These are phyloP conservation scores for Cocos nucifera DNA, from an alignment of 176 grass and related monocot species.

Conservation along the genomic window DNA sequence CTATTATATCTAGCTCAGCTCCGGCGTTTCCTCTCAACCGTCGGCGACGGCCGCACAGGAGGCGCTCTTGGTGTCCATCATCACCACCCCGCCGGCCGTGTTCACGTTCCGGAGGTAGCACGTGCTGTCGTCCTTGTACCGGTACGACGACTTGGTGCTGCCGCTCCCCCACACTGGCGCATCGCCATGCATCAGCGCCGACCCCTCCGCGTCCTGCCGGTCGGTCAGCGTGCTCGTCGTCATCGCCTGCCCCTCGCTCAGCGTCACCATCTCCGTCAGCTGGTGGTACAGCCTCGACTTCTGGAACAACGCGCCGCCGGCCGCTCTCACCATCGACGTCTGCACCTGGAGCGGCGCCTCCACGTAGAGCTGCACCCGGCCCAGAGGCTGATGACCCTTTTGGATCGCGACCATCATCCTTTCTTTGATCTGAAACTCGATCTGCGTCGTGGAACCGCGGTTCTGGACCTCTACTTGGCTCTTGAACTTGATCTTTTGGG, in stretches of 20 bases:
- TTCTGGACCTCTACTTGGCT: conserved; percentile 15
- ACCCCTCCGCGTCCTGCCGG: conserved; percentile 14
- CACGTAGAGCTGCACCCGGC: neutral
- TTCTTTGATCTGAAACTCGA: neutral
- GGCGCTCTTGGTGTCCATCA: conserved; percentile 2
- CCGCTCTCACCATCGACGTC: neutral
- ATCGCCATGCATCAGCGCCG: neutral
- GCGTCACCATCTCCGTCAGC: neutral
- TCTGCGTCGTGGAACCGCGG: neutral
- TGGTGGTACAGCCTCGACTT: conserved; percentile 8
- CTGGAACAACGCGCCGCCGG: neutral
- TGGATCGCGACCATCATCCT: conserved; percentile 7
- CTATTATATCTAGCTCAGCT: too few species aligned
- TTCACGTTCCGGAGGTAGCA: conserved; percentile 11
- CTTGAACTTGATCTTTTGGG: conserved; percentile 9
- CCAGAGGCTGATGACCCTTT: neutral
- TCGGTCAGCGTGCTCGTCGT: conserved; percentile 15
- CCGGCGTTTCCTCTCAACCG: too few species aligned
- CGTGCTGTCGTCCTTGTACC: conserved; percentile 6
- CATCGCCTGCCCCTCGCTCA: conserved; percentile 7
- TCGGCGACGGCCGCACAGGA: neutral
- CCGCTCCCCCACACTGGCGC: conserved; percentile 7
- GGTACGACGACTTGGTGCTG: neutral
- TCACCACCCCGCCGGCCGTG: conserved; percentile 1
- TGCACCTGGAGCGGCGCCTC: conserved; percentile 10